Evolutionary conservation across 495 filamentous ascomycete genomes (phyloP), one percentile per base, ranked within the genome.

Genomic region (Xylaria nigripes): DNA sequence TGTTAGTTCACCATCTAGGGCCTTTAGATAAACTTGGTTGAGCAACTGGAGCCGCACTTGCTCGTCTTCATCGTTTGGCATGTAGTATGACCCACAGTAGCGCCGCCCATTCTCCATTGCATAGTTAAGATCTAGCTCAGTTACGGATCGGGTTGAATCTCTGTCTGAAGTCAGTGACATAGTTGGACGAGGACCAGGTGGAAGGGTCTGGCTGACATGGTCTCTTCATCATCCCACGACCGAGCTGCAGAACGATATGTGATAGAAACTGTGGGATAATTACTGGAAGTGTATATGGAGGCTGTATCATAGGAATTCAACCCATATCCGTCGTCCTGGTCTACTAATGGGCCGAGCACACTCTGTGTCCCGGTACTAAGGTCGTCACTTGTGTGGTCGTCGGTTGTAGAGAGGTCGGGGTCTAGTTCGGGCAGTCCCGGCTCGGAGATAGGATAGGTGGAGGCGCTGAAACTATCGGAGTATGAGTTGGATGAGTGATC

Each of bases 51-150:
- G 71, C 27, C 87, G 83, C 16, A 79, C 84, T 61, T 88, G 83
- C 62, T 92, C 87, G 34, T 76, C 68, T 52, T 86, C 80, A 60
- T 91, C 87, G 67, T 85, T 84, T 27, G 87, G 87, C 81, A 89
- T 85, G 66, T 76, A 85, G 68, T 89, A 90, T 49, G 72, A 71
- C 25, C 78, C 74, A 63, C 78, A 83, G 66, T 92, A 92, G 54
- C 78, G 75, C 19, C 86, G 81, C 38, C 75, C 81, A 68, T 89
- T 78, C 58, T 89, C 85, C 18, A 74, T 57, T 29, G 79, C 63
- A 56, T 77, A 78, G 54, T 79, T 72, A 45, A 86, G 66, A 53
- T 78, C 75, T 7, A 75, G 65, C 48, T 76, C 76, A 50, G 77
- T 79, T 45, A 85, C 67, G 5, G 84, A 86, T 47, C 73, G 75